Evolutionary conservation across 192 early-diverging fungal species (phyloP), one percentile per base, ranked within the genome.

Genomic region (Backusella sp.): DNA sequence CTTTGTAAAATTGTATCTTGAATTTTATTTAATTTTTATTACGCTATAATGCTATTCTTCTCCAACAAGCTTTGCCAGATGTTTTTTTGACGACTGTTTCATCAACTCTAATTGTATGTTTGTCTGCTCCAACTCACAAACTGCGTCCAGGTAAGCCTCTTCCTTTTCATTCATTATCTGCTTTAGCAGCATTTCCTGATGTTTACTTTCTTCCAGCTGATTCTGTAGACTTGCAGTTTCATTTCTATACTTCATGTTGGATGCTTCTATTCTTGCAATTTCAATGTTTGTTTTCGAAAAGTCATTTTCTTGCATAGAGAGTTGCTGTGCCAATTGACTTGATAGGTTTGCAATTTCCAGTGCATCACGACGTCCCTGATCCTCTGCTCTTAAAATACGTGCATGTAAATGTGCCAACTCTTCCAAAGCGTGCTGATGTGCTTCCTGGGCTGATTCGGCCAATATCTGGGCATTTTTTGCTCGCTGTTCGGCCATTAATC

Each of bases 381-480:
- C 71, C 74, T 89, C 88, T 0, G 86, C 86, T 3, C 68, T 28
- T 1, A 81, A 80, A 0, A 84, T 79, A 26, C 85, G 80, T 37
- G 78, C 77, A 72, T 87, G 84, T 32, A 87, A 21, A 3, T 66
- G 76, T 0, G 82, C 78, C 5, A 89, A 49, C 46, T 89, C 86
- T 4, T 80, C 76, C 26, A 89, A 66, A 1, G 84, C 82, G 14
- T 82, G 67, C 0, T 84, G 83, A 9, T 89, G 88, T 4, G 88
- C 84, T 46, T 85, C 76, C 66, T 87, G 85, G 0, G 86, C 84
- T 68, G 86, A 82, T 52, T 89, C 85, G 3, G 88, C 86, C 49
- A 82, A 73, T 30, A 78, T 65, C 4, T 84, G 82, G 9, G 86
- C 85, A 15, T 82, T 77, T 14, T 75, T 72, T n/a, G 81, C 82